These are phyloP conservation scores for Amanita muscaria DNA, from an alignment of 768 basidiomycete genomes.

Conservation along the genomic window DNA sequence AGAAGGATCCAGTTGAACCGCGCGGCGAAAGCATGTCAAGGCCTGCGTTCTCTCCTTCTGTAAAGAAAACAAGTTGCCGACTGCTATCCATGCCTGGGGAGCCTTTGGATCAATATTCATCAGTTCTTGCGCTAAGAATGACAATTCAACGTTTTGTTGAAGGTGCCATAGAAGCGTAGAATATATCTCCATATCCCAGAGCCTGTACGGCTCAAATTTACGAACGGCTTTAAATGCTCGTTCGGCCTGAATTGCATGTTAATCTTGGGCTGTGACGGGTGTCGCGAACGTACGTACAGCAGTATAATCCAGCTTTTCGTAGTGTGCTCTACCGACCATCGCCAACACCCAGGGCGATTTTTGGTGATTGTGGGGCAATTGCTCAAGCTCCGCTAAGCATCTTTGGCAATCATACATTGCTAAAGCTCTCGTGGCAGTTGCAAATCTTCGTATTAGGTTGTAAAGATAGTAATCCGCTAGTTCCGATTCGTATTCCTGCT, in stretches of 20 bases:
- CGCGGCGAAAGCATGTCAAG: constrained; percentile 88
- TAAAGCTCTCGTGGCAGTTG: constrained; percentile 65
- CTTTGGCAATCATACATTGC: constrained; percentile 67
- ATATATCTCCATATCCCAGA: constrained; percentile 93
- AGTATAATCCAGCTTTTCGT: constrained; percentile 83
- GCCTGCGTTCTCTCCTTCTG: constrained; percentile 93
- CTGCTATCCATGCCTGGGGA: constrained; percentile 90
- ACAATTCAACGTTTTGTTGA: constrained; percentile 73
- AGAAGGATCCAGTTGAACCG: constrained; percentile 77
- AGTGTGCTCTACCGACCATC: constrained; percentile 81
- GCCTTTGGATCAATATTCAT: constrained; percentile 77
- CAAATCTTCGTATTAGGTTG: constrained; percentile 73
- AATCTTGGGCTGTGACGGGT: constrained; percentile 10
- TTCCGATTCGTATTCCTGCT: constrained; percentile 61
- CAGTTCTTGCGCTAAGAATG: constrained; percentile 89
- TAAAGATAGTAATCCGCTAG: constrained; percentile 81
- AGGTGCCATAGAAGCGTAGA: constrained; percentile 96
- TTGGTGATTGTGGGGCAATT: constrained; percentile 66
- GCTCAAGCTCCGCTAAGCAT: constrained; percentile 70
- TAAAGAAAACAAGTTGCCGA: constrained; percentile 92
- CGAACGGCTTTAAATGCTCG: constrained; percentile 80
- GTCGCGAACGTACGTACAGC: constrained; percentile 49
- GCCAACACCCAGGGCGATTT: constrained; percentile 70
- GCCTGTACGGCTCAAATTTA: constrained; percentile 78
- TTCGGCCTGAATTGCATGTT: constrained; percentile 56